These are phyloP conservation scores for Calonectria pteridis DNA, from an alignment of 2,329 filamentous ascomycete species.

Conservation along the genomic window DNA sequence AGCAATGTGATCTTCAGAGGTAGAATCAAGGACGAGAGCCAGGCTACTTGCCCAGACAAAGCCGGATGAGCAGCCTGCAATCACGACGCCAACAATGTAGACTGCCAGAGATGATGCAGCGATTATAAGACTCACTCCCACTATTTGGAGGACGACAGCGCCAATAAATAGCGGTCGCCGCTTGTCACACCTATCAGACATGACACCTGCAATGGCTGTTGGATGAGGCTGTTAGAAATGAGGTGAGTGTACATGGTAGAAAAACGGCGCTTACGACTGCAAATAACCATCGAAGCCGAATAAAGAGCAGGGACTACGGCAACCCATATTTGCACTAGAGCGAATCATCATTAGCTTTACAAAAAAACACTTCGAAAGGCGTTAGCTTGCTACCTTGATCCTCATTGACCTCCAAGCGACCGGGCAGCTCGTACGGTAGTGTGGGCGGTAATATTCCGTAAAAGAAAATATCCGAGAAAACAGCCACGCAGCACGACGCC, in stretches of 20 bases:
- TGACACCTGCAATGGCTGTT: not conserved
- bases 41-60: not conserved
- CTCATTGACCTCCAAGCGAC: not conserved
- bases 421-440: not conserved
- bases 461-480: not conserved
- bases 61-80: not conserved
- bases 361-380: rapidly evolving
- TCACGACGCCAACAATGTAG: not conserved
- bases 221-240: not conserved
- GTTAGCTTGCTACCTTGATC: not conserved
- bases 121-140: not conserved
- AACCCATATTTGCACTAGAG: not conserved
- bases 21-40: not conserved
- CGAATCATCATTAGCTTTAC: not conserved
- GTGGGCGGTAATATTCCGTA: not conserved
- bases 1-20: not conserved
- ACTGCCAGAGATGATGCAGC: not conserved
- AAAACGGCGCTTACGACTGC: not conserved
- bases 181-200: not conserved
- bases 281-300: not conserved
- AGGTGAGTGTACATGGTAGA: not conserved
- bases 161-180: not conserved
- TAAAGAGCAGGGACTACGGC: not conserved
- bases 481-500: not conserved
- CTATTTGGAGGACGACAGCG: not conserved